Base-by-base conservation (phyloP, 306 rosid species). In the Quercus variabilis region DNA sequence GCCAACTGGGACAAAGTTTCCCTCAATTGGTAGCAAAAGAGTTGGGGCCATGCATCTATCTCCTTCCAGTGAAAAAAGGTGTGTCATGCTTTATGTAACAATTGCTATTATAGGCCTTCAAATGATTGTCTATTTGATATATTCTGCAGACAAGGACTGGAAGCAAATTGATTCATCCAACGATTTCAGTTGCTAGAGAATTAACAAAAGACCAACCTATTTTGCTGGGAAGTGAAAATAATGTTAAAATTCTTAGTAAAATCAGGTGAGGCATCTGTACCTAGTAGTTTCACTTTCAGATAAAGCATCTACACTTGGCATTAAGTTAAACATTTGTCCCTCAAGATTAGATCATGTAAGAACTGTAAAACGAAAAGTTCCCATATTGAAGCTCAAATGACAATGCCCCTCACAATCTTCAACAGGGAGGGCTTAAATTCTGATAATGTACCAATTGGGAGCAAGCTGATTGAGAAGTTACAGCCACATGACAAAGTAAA, bases 51-150 rank as follows among this genome's bases (percentile, higher is more conserved):
- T 68, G 80, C 76, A n/a, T 77, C 82, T 59, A 71, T 80, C 70
- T 73, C 72, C 85, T 64, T 74, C 83, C 75, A 63, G 62, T 69
- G 88, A 82, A 74, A 86, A 78, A 56, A 56, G 80, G 94, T 90
- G 71, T 25, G 92, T 80, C 56, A 69, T 74, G 75, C 76, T 80
- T 67, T 33, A 54, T 63, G 54, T 77, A 33, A 75, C 58, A 74
- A 76, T 20, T 83, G 55, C 76, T 63, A 23, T 76, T 55, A 35
- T 74, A 81, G 78, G 18, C 31, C 12, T 83, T 78, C 74, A 38
- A 64, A 63, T 79, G 76, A 30, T 75, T 49, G 73, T 56, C 71
- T 85, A 76, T 60, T 75, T 74, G 60, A 75, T 79, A 26, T 74
- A 67, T 70, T 76, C 72, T 80, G 81, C 74, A 70, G 80, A 77